phyloP scores from a whole-genome alignment of 2,329 filamentous ascomycete species.

The Coniosporium tulheliwenetii region DNA sequence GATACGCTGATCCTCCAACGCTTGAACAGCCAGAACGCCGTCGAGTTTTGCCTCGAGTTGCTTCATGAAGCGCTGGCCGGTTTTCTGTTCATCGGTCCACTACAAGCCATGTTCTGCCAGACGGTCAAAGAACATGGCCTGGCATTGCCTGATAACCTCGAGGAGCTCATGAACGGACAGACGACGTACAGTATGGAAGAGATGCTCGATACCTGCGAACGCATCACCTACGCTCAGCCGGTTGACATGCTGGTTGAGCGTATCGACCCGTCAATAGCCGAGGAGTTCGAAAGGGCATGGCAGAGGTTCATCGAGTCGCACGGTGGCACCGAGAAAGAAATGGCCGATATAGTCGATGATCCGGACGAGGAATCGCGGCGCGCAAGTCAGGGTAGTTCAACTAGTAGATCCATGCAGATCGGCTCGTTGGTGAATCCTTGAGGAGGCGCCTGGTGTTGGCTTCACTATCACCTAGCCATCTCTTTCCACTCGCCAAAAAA shows the following conservation, averaged over 20 bases:
- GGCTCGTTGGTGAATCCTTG: no score
- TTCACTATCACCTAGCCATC: no score
- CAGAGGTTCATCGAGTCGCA: constrained; percentile 5
- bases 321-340: constrained; percentile 2
- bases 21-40: constrained; percentile 1
- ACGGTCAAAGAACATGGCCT: constrained; percentile 5
- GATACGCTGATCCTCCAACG: constrained; percentile 8
- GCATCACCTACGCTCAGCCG: constrained; percentile 12
- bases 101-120: constrained; percentile 12
- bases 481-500: no score
- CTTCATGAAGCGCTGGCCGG: constrained; percentile 7
- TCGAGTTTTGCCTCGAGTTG: constrained; percentile 8
- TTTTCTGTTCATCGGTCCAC: constrained; percentile 11
- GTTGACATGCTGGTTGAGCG: constrained; percentile 6
- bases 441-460: no score
- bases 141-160: constrained; percentile 5
- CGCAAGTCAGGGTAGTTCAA: no score
- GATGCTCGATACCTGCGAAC: constrained; percentile 11
- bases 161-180: constrained; percentile 7
- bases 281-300: constrained; percentile 6
- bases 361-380: no score
- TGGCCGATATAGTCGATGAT: neutral
- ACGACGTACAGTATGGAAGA: constrained; percentile 10
- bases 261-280: constrained; percentile 3
- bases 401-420: no score